A percentile compares a stretch with the other conserved stretches of the same genome.
Evolutionary conservation across 139 green algal genomes (phyloP).

Genomic region (Tetraselmis striata): DNA sequence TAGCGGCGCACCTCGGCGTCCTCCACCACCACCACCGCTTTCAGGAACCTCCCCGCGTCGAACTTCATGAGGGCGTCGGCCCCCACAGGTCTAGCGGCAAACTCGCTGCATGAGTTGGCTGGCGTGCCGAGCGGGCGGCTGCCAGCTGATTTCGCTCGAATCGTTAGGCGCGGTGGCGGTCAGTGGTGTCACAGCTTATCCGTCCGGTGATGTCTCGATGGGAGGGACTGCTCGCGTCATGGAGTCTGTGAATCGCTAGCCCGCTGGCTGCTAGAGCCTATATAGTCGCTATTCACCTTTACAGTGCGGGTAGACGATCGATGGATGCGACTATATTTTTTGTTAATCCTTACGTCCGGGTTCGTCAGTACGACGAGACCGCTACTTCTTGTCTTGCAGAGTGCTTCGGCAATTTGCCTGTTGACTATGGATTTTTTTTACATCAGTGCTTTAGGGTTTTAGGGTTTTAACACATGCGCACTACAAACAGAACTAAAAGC

Average conservation of each 20-base stretch:
- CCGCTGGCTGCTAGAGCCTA: no score
- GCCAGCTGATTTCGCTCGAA: background rate
- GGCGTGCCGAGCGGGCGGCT: no score
- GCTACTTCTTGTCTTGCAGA: background rate
- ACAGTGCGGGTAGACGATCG: no score
- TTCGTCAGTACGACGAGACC: no score
- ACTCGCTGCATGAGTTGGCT: background rate
- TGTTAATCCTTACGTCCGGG: no score
- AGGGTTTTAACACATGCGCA: background rate
- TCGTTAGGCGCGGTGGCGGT: background rate
- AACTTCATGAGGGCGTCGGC: background rate
- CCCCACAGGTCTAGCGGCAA: background rate
- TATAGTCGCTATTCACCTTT: no score
- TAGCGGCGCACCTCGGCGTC: background rate
- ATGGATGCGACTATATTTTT: no score
- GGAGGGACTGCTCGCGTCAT: no score
- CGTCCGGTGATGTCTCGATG: no score
- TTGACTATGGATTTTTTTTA: background rate
- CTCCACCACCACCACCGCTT: background rate
- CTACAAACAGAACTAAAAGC: no score
- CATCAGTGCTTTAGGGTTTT: background rate
- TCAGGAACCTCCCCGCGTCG: background rate
- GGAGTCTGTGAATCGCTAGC: no score
- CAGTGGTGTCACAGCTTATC: background rate
- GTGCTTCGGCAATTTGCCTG: background rate